Percentiles rank a stretch among this genome's conserved stretches.
phyloP scores from a whole-genome alignment of 2,329 filamentous ascomycete species.

The Cordyceps cicadae region DNA sequence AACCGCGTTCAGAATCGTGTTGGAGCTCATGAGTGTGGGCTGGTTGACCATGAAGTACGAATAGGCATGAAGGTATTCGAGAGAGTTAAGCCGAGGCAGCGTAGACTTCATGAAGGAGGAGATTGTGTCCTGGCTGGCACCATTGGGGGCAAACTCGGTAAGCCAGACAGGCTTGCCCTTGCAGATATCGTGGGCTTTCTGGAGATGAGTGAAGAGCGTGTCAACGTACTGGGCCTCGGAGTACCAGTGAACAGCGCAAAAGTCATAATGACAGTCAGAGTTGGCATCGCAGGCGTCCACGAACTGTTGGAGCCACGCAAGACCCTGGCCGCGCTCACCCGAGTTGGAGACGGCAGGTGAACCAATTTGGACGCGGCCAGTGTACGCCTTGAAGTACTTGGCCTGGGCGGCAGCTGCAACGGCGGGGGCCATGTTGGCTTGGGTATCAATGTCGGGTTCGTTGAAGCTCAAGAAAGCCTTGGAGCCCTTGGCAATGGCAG shows the following conservation, averaged over 20 bases:
- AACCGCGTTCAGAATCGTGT: conserved; percentile 33
- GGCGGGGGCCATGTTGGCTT: conserved; percentile 49
- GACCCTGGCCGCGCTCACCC: conserved; percentile 38
- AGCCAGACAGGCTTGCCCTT: conserved; percentile 49
- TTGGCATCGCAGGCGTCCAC: conserved; percentile 39
- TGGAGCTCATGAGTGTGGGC: conserved; percentile 33
- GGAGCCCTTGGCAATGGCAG: conserved; percentile 45
- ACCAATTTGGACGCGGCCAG: conserved; percentile 45
- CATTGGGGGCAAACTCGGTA: conserved; percentile 54
- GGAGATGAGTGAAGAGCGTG: conserved; percentile 47
- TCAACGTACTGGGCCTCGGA: conserved; percentile 36
- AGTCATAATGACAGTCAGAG: conserved; percentile 46
- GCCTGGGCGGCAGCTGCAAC: conserved; percentile 46
- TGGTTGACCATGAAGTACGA: conserved; percentile 47
- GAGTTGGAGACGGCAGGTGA: conserved; percentile 57
- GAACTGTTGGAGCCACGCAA: conserved; percentile 48
- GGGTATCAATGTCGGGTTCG: conserved; percentile 56
- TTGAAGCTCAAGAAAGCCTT: conserved; percentile 60
- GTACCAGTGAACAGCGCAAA: conserved; percentile 59
- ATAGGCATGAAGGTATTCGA: conserved; percentile 45
- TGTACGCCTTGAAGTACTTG: conserved; percentile 46
- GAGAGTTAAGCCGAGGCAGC: conserved; percentile 40
- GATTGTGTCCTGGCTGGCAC: conserved; percentile 31
- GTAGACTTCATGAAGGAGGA: conserved; percentile 41
- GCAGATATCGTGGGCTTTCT: conserved; percentile 37